These are phyloP conservation scores for Thermothelomyces thermophilus DNA, from an alignment of 2,329 filamentous ascomycete species.

Conservation along the genomic window DNA sequence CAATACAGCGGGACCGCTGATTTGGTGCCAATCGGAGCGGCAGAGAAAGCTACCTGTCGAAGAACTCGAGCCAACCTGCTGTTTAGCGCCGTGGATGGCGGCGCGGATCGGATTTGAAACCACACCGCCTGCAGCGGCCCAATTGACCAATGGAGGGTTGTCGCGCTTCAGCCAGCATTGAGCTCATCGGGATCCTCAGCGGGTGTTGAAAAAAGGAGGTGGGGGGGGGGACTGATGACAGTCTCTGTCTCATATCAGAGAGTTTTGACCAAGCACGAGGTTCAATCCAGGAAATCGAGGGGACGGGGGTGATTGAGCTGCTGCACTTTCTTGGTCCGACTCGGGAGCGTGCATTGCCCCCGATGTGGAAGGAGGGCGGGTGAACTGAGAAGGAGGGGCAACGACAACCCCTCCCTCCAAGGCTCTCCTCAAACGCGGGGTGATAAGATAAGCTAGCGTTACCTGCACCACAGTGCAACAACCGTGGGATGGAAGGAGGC, in stretches of 20 bases:
- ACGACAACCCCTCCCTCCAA: background rate
- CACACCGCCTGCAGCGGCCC: background rate
- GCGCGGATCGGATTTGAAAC: background rate
- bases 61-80: no score
- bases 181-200: no score
- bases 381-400: background rate
- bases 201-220: no score
- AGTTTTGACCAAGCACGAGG: background rate
- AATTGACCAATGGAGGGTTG: background rate
- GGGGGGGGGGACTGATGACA: background rate
- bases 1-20: slow-evolving; percentile 9
- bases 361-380: background rate
- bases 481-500: background rate
- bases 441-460: slow-evolving; percentile 15
- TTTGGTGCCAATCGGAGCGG: slow-evolving; percentile 12
- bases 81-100: background rate
- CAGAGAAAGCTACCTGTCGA: background rate
- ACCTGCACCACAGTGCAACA: background rate
- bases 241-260: background rate
- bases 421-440: slow-evolving; percentile 10
- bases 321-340: no score
- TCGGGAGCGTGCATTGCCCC: background rate
- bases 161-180: no score
- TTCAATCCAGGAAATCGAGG: no score
- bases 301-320: no score